Evolutionary conservation across 1,139 yeast genomes (phyloP).

Genomic region (Sugiyamaella grinbergsii): DNA sequence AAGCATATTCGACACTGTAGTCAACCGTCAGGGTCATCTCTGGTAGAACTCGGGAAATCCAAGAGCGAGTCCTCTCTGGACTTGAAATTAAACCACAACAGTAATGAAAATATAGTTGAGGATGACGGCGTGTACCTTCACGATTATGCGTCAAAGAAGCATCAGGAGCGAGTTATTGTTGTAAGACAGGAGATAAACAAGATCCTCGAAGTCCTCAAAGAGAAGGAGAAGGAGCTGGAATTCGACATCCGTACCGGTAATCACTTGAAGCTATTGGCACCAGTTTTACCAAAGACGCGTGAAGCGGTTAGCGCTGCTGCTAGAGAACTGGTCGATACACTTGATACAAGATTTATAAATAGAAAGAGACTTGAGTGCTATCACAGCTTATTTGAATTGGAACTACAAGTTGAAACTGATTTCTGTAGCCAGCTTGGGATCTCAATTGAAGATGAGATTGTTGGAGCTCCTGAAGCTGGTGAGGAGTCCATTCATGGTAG

Average conservation of each 20-base stretch:
- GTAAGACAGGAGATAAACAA: conserved; percentile 38
- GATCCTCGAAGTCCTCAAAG: conserved; percentile 42
- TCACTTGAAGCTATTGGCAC: conserved; percentile 52
- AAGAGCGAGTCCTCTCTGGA: conserved; percentile 13
- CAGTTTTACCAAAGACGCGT: conserved; percentile 54
- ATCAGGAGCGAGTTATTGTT: conserved; percentile 25
- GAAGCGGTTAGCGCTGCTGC: conserved; percentile 51
- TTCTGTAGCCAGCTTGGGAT: conserved; percentile 13
- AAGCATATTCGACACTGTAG: conserved; percentile 11
- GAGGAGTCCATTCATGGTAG: too few species aligned
- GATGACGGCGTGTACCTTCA: conserved; percentile 3
- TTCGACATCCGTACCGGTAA: conserved; percentile 45
- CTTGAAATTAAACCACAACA: conserved; percentile 9
- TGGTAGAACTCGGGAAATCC: neutral
- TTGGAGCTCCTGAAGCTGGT: too few species aligned
- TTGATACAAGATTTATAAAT: conserved; percentile 60
- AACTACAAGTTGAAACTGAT: conserved; percentile 30
- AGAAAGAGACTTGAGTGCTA: conserved; percentile 49
- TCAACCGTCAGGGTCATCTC: conserved; percentile 10
- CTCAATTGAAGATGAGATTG: neutral
- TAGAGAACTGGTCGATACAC: conserved; percentile 50
- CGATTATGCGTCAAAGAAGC: conserved; percentile 8
- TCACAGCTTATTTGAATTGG: conserved; percentile 45
- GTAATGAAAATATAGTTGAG: neutral
- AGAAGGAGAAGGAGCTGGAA: conserved; percentile 43